phyloP scores from a whole-genome alignment of 768 basidiomycete genomes.

The Podaxis sp. region DNA sequence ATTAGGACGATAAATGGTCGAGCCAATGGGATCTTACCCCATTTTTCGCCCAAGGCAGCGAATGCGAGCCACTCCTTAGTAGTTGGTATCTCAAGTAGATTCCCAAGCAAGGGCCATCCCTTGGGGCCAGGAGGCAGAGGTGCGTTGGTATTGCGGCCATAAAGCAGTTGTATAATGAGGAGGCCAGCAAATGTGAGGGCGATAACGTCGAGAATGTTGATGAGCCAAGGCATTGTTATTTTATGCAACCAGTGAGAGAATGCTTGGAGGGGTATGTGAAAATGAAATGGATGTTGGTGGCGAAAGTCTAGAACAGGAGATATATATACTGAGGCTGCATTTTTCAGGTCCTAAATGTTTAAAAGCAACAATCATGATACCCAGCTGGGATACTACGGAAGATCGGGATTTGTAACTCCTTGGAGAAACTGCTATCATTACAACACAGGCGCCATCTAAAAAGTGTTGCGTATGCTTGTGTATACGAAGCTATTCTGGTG shows the following conservation, averaged over 20 bases:
- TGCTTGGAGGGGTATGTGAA: background rate
- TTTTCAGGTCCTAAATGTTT: background rate
- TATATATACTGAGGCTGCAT: constrained; percentile 1
- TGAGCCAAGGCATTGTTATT: constrained; percentile 14
- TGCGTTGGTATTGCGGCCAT: constrained; percentile 14
- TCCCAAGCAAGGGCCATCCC: constrained; percentile 45
- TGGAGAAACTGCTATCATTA: no score
- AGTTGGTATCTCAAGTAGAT: constrained; percentile 50
- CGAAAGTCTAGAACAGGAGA: background rate
- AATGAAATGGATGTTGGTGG: constrained; percentile 1
- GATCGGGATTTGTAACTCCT: no score
- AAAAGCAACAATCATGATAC: background rate
- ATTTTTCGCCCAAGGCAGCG: constrained; percentile 44
- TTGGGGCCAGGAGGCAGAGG: constrained; percentile 48
- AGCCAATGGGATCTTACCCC: constrained; percentile 29
- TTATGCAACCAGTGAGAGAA: background rate
- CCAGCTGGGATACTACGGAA: no score
- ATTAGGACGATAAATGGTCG: background rate
- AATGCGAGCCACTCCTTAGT: constrained; percentile 46
- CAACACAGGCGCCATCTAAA: no score
- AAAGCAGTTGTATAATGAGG: constrained; percentile 22
- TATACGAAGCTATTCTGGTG: no score
- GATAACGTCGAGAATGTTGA: constrained; percentile 20
- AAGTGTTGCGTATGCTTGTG: no score
- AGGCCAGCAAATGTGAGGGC: constrained; percentile 17